A percentile compares a stretch with the other conserved stretches of the same genome.
phyloP scores from a whole-genome alignment of 2,329 filamentous ascomycete species.

The Diaporthe batatas region DNA sequence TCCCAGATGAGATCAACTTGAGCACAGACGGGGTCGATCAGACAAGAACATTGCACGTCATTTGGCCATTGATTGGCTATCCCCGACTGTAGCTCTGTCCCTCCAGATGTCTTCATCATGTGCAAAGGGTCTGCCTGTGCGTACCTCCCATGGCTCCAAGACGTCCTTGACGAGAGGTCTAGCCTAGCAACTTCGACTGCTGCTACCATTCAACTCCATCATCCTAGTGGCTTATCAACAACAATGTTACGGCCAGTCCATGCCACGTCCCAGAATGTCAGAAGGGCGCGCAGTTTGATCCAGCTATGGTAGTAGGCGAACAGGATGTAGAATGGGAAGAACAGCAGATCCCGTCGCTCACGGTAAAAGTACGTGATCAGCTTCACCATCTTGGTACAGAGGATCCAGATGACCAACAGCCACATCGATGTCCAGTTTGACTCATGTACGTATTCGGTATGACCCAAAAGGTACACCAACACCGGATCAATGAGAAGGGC shows the following conservation, averaged over 20 bases:
- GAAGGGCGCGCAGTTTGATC: background rate
- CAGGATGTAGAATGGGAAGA: background rate
- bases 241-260: background rate
- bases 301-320: background rate
- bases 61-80: too few relatives aligned
- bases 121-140: too few relatives aligned
- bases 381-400: slow-evolving; percentile 15
- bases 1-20: too few relatives aligned
- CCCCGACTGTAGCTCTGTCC: too few relatives aligned
- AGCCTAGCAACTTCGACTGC: too few relatives aligned
- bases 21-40: too few relatives aligned
- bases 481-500: background rate
- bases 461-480: background rate
- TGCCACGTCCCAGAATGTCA: background rate
- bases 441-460: background rate
- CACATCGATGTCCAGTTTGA: background rate
- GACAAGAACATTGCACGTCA: too few relatives aligned
- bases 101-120: too few relatives aligned
- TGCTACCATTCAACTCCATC: background rate
- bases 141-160: too few relatives aligned
- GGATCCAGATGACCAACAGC: background rate
- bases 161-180: too few relatives aligned
- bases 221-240: background rate
- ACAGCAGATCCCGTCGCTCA: background rate
- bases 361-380: background rate